Evolutionary conservation across 148 eudicot species (phyloP).

Genomic region (Diospyros kaki): DNA sequence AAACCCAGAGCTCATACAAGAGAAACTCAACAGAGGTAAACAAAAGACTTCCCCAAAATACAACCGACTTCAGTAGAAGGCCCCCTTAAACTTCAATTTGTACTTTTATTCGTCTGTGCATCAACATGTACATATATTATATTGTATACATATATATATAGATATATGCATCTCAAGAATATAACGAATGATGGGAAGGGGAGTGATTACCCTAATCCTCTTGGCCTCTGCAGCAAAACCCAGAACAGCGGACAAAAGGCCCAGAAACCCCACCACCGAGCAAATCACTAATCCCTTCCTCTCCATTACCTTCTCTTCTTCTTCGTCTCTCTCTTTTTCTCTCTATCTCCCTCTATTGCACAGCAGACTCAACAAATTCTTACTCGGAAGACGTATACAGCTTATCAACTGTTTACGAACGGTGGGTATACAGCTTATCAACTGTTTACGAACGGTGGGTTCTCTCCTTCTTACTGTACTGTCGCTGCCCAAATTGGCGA

Average conservation of each 20-base stretch:
- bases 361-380: no score
- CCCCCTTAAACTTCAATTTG: background rate
- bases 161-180: no score
- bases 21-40: background rate
- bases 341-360: no score
- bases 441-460: no score
- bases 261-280: conserved; percentile 55
- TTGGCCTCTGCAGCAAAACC: conserved; percentile 74
- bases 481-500: no score
- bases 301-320: conserved; percentile 29
- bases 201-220: conserved; percentile 48
- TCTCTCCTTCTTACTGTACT: no score
- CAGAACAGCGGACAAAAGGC: conserved; percentile 53
- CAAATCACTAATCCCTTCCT: conserved; percentile 44
- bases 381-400: no score
- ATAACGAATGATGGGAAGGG: background rate
- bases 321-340: background rate
- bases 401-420: no score
- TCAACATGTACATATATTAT: background rate
- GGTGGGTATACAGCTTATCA: no score
- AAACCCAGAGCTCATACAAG: background rate
- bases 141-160: background rate
- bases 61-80: background rate
- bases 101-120: background rate
- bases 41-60: background rate